A percentile compares a stretch with the other conserved stretches of the same genome.
Evolutionary conservation across 495 filamentous ascomycete genomes (phyloP).

Genomic region (Trypethelium eluteriae): DNA sequence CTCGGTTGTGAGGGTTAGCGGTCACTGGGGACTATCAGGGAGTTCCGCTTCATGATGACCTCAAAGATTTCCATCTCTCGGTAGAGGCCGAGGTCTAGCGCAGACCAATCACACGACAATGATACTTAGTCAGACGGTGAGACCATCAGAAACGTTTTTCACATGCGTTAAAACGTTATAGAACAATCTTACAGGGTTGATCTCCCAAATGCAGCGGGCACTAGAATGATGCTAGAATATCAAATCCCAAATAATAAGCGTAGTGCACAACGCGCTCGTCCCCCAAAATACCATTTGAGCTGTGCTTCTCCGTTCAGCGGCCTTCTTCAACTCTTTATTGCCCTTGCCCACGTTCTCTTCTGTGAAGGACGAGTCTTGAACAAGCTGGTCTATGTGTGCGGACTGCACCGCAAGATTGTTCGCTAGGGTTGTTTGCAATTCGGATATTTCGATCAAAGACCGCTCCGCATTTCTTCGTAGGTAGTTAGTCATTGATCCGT

Average conservation of each 20-base stretch:
- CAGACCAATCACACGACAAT: neutral
- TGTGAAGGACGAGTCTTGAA: slow-evolving; percentile 73
- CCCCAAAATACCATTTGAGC: slow-evolving; percentile 86
- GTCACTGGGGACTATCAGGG: too few species aligned
- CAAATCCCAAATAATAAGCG: slow-evolving; percentile 89
- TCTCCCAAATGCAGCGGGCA: neutral
- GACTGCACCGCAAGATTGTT: slow-evolving; percentile 76
- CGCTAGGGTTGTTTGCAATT: slow-evolving; percentile 81
- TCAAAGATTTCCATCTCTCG: slow-evolving; percentile 4
- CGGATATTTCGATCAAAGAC: slow-evolving; percentile 85
- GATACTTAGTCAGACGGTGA: neutral
- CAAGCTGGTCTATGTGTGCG: slow-evolving; percentile 77
- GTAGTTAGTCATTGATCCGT: neutral
- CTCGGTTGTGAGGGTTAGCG: neutral
- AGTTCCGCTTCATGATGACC: neutral
- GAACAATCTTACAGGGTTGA: neutral
- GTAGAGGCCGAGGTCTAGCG: neutral
- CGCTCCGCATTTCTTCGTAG: slow-evolving; percentile 69
- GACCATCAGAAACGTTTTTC: neutral
- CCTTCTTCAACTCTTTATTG: slow-evolving; percentile 85
- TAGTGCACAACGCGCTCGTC: slow-evolving; percentile 69
- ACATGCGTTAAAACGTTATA: neutral
- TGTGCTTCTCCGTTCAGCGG: slow-evolving; percentile 69
- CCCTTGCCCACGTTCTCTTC: slow-evolving; percentile 79
- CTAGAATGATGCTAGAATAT: slow-evolving; percentile 15